A percentile compares a stretch with the other conserved stretches of the same genome.
Conservation (phyloP, 176 grass and related monocot genomes). For the Oryza punctata region DNA sequence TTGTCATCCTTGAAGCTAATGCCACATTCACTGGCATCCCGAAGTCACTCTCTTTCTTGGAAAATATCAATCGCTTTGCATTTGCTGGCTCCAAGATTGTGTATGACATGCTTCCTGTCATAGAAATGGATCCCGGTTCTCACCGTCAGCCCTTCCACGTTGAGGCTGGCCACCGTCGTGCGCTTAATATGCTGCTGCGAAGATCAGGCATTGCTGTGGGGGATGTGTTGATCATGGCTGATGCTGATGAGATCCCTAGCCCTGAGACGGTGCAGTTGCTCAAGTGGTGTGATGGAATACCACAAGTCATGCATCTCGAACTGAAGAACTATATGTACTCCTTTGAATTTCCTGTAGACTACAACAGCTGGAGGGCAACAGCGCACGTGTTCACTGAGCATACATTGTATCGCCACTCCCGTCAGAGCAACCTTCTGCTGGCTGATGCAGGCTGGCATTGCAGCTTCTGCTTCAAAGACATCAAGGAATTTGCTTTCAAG, state of each 20-base stretch:
- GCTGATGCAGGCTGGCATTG: slow-evolving; percentile 93
- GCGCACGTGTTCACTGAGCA: slow-evolving; percentile 60
- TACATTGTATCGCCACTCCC: slow-evolving; percentile 81
- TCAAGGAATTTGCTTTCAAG: slow-evolving; percentile 91
- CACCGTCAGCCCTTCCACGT: slow-evolving; percentile 57
- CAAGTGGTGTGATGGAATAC: slow-evolving; percentile 93
- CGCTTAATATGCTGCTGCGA: slow-evolving; percentile 63
- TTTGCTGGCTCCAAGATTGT: slow-evolving; percentile 75
- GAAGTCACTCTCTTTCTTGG: slow-evolving; percentile 66
- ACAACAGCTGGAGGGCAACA: slow-evolving; percentile 77
- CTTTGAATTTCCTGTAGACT: slow-evolving; percentile 90
- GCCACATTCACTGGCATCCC: slow-evolving; percentile 79
- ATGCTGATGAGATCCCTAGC: slow-evolving; percentile 91
- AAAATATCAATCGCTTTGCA: slow-evolving; percentile 53
- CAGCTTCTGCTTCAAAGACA: slow-evolving; percentile 92
- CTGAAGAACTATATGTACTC: slow-evolving; percentile 92
- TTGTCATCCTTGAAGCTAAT: slow-evolving; percentile 89
- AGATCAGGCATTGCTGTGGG: slow-evolving; percentile 72
- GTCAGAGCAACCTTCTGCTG: slow-evolving; percentile 75
- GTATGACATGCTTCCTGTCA: slow-evolving; percentile 61
- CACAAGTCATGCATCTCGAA: slow-evolving; percentile 89
- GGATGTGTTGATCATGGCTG: slow-evolving; percentile 92
- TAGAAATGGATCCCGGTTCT: slow-evolving; percentile 20
- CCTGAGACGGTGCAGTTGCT: slow-evolving; percentile 76
- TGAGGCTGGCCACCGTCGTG: slow-evolving; percentile 69